Base-by-base conservation (phyloP, 2,329 filamentous ascomycete species). In the Pseudogymnoascus sp. region DNA sequence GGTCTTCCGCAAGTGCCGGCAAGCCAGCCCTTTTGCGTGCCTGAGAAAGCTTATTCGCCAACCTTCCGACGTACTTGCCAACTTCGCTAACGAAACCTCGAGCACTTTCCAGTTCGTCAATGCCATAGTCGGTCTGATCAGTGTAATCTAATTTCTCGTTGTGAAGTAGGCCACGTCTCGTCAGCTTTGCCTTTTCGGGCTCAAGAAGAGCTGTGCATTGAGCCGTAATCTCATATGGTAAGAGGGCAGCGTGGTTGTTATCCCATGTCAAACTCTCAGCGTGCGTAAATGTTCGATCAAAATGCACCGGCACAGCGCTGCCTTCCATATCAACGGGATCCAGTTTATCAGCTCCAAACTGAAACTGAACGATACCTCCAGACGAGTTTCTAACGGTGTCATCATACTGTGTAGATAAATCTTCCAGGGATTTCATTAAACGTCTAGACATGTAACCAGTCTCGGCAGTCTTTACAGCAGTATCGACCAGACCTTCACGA, bases 241-340 rank as follows among this genome's bases (percentile, higher is more conserved):
- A 77, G 64, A 99, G 75, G 16, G 89, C 86, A 4, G 76, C 77
- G 61, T 96, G 91, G 0, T 80, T 76, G 65, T 96, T 93, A 68
- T 88, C 81, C 81, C 90, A 94, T 0, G 91, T 97, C 4, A 86
- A 68, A 75, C 86, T 75, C 79, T 91, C 82, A 4, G 82, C 79
- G 70, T 97, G 93, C 16, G 85, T 91, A 79, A 91, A 97, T 0
- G 93, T 97, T 54, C 93, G 86, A 59, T 90, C 85, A 70, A 97
- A 97, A 70, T 97, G 84, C 58, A 99, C 94, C 4, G 94, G 94
- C 68, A 90, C 90, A 6, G 91, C 93, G 64, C 88, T 87, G 43
- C 91, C 94, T 74, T 99, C 94, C 93, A 99, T 99, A 71, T 97
- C 92, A 18, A 97, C 89, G 1, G 94, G 94, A 72, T 99, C 94